Base-by-base conservation (phyloP, 2,329 filamentous ascomycete species). In the Pseudogymnoascus sp. region DNA sequence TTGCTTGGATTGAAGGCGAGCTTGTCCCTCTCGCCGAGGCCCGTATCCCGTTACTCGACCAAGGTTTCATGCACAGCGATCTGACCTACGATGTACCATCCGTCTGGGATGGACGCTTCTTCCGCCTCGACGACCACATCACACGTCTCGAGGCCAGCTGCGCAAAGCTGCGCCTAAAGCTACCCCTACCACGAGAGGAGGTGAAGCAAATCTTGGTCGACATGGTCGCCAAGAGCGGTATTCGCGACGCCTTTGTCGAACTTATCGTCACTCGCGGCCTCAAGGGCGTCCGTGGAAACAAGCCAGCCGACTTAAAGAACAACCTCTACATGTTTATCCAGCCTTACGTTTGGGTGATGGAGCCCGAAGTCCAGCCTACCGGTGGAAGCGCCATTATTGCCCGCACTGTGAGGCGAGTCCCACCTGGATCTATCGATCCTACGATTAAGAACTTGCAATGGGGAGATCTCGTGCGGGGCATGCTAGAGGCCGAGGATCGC, bases 381-480 rank as follows among this genome's bases (percentile, higher is more conserved):
- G 78, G 77, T 0, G 77, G 75, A 3, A 72, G 62, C 2, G 77
- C 78, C 0, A 69, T 81, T 9, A 64, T 81, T 22, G 74, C 78
- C 0, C 69, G 77, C 11, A 79, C 77, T 0, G 77, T 80, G 0
- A 72, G 76, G 2, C 69, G 78, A 1, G 71, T 72, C 0, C 76
- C 78, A 0, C 76, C 77, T 0, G 78, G 77, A 0, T 70, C 75
- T 0, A 76, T 81, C 3, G 79, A 82, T 64, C 79, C 79, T 0
- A 80, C 78, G 0, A 70, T 81, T 30, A 81, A 81, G 72, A 80
- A 80, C 64, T 68, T 79, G 14, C 76, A 81, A 61, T 81, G 78
- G 78, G 77, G 78, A 1, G 78, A 82, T 67, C 66, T 80, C 1
- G 74, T 71, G 1, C 70, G 78, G 0, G 77, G 71, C 0, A 65